Conservation (phyloP, 2,329 filamentous ascomycete species). For the Phaeosphaeriaceae sp. region DNA sequence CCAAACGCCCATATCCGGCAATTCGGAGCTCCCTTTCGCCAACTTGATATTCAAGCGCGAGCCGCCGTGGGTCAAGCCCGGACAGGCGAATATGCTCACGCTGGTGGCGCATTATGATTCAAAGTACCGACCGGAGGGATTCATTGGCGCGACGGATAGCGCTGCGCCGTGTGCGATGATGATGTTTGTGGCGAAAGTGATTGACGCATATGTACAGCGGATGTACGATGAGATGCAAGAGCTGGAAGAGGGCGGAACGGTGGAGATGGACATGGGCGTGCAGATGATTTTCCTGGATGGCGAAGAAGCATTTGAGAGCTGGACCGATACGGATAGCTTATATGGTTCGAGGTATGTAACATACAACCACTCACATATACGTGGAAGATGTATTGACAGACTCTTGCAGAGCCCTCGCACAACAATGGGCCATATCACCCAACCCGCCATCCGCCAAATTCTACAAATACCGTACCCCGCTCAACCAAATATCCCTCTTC, state of each 20-base stretch:
- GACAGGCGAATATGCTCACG: constrained; percentile 81
- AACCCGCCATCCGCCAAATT: constrained; percentile 73
- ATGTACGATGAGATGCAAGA: constrained; percentile 81
- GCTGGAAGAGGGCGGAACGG: constrained; percentile 55
- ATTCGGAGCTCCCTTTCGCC: constrained; percentile 76
- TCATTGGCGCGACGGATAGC: constrained; percentile 92
- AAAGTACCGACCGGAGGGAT: constrained; percentile 79
- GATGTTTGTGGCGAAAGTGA: constrained; percentile 80
- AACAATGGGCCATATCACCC: constrained; percentile 75
- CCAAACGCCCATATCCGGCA: constrained; percentile 77
- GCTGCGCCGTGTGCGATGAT: constrained; percentile 94
- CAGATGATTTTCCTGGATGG: constrained; percentile 92
- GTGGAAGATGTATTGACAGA: background rate
- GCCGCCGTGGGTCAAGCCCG: constrained; percentile 78
- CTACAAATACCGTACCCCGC: constrained; percentile 69
- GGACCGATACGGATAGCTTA: constrained; percentile 82
- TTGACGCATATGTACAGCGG: constrained; percentile 78
- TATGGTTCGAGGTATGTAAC: constrained; percentile 78
- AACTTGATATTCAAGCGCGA: constrained; percentile 89
- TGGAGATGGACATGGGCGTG: constrained; percentile 81
- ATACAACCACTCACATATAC: background rate
- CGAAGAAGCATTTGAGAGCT: constrained; percentile 86
- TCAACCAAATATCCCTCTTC: constrained; percentile 85
- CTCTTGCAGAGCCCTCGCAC: constrained; percentile 68
- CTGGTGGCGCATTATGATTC: constrained; percentile 95